phyloP scores from a whole-genome alignment of 768 basidiomycete species.

The Suillus occidentalis region DNA sequence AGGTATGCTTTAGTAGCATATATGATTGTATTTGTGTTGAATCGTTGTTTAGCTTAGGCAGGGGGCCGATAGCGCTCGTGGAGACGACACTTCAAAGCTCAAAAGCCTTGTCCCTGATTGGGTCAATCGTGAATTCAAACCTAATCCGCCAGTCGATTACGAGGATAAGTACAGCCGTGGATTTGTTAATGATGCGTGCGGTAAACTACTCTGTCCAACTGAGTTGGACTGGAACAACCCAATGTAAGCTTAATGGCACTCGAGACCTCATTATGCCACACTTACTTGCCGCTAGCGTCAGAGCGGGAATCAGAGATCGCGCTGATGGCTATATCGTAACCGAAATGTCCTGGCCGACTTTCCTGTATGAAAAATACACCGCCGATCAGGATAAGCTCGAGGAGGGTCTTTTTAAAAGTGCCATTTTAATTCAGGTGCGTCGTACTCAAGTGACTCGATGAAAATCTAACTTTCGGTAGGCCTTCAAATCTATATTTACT shows the following conservation, averaged over 20 bases:
- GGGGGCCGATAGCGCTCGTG: too few relatives aligned
- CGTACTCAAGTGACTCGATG: background rate
- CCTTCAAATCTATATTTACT: slow-evolving; percentile 14
- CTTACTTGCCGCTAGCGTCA: background rate
- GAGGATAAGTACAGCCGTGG: too few relatives aligned
- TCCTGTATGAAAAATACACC: background rate
- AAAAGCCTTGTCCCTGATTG: too few relatives aligned
- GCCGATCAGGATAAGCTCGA: background rate
- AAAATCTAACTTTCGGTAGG: slow-evolving; percentile 1
- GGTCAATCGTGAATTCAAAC: too few relatives aligned
- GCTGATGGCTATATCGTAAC: background rate
- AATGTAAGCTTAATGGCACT: background rate
- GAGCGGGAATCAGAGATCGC: background rate
- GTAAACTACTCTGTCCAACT: background rate
- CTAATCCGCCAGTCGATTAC: too few relatives aligned
- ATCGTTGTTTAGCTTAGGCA: too few relatives aligned
- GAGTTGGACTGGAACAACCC: background rate
- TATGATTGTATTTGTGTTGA: too few relatives aligned
- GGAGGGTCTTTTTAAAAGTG: background rate
- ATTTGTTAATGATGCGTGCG: too few relatives aligned
- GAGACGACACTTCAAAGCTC: too few relatives aligned
- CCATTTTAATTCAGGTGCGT: background rate
- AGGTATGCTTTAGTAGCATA: too few relatives aligned
- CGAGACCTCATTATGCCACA: too few relatives aligned
- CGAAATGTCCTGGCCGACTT: background rate